Evolutionary conservation across 1,284 basidiomycete species (phyloP), one percentile per base, ranked within the genome.

Genomic region (Ceratorhiza oryzae-sativae): DNA sequence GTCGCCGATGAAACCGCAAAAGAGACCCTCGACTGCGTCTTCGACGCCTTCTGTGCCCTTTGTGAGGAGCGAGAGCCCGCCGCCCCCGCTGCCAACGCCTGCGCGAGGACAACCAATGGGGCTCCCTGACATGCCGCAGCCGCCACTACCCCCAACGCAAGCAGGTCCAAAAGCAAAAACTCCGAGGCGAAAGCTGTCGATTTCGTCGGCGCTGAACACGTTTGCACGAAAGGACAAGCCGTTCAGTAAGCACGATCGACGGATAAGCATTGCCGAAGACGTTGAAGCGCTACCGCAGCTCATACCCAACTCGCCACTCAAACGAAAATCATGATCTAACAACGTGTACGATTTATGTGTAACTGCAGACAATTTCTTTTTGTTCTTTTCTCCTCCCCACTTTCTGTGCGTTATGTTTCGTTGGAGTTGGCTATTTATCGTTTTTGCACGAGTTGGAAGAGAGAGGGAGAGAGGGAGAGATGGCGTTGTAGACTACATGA

Each of bases 311-410:
- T 36, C 62, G 49, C 62, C 62, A 15, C 27, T 51, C 49, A 51
- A 58, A 13, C 65, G 65, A 56, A 68, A 68, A 32, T 53, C 12
- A 53, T 68, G 53, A 68, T 68, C 25, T 68, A 42, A 30, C 18
- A 45, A 18, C 25, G 36, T 53, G 32, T 51, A 53, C 23, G 45
- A 55, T 67, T 53, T 46, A 48, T 41, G 23, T 53, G 27, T 62
- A 36, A 49, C 49, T 67, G 48, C 42, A 62, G 39, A 36, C 45
- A 34, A 39, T 67, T n/a, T n/a, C n/a, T n/a, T n/a, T n/a, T n/a
- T n/a, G n/a, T n/a, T n/a, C n/a, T n/a, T 45, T 53, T 39, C 23
- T 67, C 23, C 34, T 51, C 23, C 55, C 62, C 42, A 18, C 41
- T 67, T 49, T 67, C 30, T 53, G 48, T 32, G 42, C 42, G 6